Conservation (phyloP, 2,329 filamentous ascomycete genomes). For the Trichothecium roseum region DNA sequence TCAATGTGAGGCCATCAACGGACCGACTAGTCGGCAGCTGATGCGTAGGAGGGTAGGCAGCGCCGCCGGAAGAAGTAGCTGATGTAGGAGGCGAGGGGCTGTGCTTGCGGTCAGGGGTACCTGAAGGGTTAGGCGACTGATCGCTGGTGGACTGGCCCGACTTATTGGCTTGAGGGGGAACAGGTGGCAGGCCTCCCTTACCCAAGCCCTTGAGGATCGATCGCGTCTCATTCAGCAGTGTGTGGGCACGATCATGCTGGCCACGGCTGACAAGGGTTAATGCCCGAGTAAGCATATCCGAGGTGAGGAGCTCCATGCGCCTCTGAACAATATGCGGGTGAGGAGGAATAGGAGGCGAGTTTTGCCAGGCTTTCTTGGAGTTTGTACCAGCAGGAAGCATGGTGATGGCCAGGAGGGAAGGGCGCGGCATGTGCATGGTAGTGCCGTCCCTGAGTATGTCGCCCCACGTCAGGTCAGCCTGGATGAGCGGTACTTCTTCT, state of each 20-base stretch:
- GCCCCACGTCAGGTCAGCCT: conserved; percentile 87
- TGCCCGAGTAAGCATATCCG: conserved; percentile 92
- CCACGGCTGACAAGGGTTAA: conserved; percentile 82
- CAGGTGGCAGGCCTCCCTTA: conserved; percentile 85
- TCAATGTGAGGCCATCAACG: conserved; percentile 45
- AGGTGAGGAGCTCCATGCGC: conserved; percentile 94
- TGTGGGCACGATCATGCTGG: conserved; percentile 88
- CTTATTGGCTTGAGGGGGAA: conserved; percentile 51
- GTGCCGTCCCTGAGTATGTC: conserved; percentile 87
- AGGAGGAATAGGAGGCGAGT: conserved; percentile 76
- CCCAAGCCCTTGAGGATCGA: conserved; percentile 93
- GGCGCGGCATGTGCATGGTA: conserved; percentile 74
- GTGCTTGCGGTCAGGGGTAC: conserved; percentile 43
- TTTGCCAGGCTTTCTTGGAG: conserved; percentile 55
- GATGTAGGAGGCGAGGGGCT: conserved; percentile 45
- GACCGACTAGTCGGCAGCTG: conserved; percentile 42
- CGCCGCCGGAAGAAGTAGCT: conserved; percentile 29
- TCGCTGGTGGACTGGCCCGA: conserved; percentile 39
- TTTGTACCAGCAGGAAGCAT: conserved; percentile 67
- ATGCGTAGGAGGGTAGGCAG: conserved; percentile 22
- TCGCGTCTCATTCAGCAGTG: conserved; percentile 83
- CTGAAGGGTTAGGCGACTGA: conserved; percentile 28
- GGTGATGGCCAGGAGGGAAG: conserved; percentile 86
- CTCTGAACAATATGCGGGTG: conserved; percentile 92
- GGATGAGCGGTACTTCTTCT: conserved; percentile 89